Evolutionary conservation across 345 rosid species (phyloP).

Genomic region (Eucalyptus erythrocorys): DNA sequence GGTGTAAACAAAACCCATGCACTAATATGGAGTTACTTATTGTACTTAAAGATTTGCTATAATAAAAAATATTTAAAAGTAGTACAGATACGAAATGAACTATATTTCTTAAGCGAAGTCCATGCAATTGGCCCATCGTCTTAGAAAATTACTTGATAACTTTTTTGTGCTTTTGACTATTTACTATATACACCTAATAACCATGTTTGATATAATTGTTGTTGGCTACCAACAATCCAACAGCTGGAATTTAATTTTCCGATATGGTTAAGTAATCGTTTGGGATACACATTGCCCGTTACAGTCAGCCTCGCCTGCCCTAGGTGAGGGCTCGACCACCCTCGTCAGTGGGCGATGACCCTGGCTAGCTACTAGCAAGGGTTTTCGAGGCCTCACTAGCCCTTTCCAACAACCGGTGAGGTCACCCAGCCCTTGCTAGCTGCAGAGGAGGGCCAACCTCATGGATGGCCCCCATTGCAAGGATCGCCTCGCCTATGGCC

Average conservation of each 20-base stretch:
- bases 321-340: too few species aligned
- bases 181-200: background rate
- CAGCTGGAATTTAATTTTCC: background rate
- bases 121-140: background rate
- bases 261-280: background rate
- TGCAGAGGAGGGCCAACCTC: accelerated
- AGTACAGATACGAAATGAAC: background rate
- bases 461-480: too few species aligned
- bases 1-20: too few species aligned
- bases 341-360: too few species aligned
- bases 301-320: too few species aligned
- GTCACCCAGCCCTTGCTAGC: too few species aligned
- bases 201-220: background rate
- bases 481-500: too few species aligned
- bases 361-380: accelerated
- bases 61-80: background rate
- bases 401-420: accelerated
- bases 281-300: background rate
- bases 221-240: background rate
- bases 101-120: background rate
- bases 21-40: too few species aligned
- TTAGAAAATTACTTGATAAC: background rate
- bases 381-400: too few species aligned
- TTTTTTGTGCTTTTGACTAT: background rate
- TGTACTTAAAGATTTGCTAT: too few species aligned